These are phyloP conservation scores for Gardenia jasminoides DNA, from an alignment of 257 asterid species.

Conservation along the genomic window DNA sequence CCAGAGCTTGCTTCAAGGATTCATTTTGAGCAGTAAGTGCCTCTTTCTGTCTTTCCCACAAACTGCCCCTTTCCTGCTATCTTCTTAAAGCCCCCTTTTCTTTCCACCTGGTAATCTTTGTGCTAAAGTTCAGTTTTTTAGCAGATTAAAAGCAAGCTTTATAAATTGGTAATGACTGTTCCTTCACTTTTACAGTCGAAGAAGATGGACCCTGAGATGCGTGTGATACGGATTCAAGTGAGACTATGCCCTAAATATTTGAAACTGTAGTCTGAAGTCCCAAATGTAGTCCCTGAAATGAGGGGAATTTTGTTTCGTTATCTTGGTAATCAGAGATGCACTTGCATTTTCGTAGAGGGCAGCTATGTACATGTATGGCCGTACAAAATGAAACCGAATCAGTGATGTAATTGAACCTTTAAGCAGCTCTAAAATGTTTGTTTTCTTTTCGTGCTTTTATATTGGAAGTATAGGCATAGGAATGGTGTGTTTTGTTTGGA, in stretches of 20 bases:
- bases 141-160: neutral
- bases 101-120: neutral
- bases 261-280: neutral
- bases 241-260: neutral
- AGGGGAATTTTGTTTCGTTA: constrained; percentile 4
- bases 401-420: neutral
- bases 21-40: constrained; percentile 83
- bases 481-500: too few relatives aligned
- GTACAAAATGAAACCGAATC: neutral
- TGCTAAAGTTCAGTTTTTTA: neutral
- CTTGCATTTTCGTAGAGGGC: neutral
- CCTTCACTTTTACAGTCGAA: constrained; percentile 48
- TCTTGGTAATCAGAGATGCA: constrained; percentile 6
- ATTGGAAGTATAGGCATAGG: too few relatives aligned
- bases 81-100: neutral
- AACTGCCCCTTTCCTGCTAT: neutral
- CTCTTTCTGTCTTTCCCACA: constrained; percentile 17
- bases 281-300: constrained; percentile 3
- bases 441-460: too few relatives aligned
- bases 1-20: constrained; percentile 95
- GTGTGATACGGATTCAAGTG: neutral
- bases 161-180: neutral
- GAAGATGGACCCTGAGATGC: constrained; percentile 60
- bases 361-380: constrained; percentile 1
- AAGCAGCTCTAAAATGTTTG: neutral